Base-by-base conservation (phyloP, 257 asterid species). In the Plantago elongata region DNA sequence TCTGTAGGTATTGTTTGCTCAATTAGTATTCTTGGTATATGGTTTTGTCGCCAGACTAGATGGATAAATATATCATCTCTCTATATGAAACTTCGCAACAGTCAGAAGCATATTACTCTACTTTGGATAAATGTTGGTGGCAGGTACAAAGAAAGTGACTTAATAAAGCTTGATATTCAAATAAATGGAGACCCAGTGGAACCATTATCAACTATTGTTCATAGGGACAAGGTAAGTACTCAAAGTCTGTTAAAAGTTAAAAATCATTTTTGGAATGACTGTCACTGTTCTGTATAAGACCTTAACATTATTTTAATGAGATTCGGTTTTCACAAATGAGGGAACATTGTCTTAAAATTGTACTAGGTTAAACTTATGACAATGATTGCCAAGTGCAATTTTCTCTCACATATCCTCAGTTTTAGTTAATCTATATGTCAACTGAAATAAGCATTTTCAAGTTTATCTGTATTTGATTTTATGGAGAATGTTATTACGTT, bases 181-280 rank as follows among this genome's bases (percentile, higher is more conserved):
- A 93, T 93, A 56, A 87, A 78, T 60, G 95, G 96, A 60, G 99
- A 93, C 9, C 79, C 76, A n/a, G 97, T 93, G 72, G 99, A 93
- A 72, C 99, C 99, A 61, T 82, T 93, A 62, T 89, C 99, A 34
- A 93, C 97, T 68, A 93, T 93, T 60, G 99, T 93, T 50, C 99
- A 93, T 62, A 93, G 82, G 74, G 99, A 93, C 80, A 93, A 93
- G 96, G 99, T 85, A 78, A 64, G 38, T 54, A 15, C n/a, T 54
- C 49, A 56, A 69, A 16, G 50, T 63, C 27, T 59, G 49, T 63
- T 17, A 54, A 18, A 18, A 11, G 45, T 50, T 48, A 46, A 15
- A 15, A 30, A 43, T 14, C 38, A n/a, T 9, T 47, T 16, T 29
- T 29, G 40, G 58, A 2, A 11, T 54, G 62, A 15, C 40, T 27